phyloP scores from a whole-genome alignment of 2,329 filamentous ascomycete species.

The Talaromyces funiculosus region DNA sequence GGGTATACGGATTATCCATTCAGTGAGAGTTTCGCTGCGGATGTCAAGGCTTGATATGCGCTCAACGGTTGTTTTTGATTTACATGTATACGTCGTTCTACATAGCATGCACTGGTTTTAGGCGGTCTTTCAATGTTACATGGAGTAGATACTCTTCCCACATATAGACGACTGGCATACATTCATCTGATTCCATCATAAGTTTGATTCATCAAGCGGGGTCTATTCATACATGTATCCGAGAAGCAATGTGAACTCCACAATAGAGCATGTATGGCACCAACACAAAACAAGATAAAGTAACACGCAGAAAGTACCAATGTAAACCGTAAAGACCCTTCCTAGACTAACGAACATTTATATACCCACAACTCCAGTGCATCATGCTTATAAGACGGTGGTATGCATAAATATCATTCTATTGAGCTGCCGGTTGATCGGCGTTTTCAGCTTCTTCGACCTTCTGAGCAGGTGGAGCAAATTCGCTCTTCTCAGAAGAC shows the following conservation, averaged over 20 bases:
- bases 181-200: background rate
- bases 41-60: background rate
- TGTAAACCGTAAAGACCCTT: background rate
- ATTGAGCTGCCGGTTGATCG: background rate
- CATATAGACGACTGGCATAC: background rate
- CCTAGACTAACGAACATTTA: background rate
- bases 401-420: background rate
- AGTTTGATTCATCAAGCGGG: background rate
- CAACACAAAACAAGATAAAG: background rate
- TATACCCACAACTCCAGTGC: background rate
- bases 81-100: too few species aligned
- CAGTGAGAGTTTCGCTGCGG: conserved; percentile 21
- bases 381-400: conserved; percentile 6
- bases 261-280: too few species aligned
- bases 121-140: background rate
- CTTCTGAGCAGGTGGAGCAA: background rate
- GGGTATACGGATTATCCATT: conserved; percentile 32
- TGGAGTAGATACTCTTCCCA: background rate
- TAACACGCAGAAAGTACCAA: background rate
- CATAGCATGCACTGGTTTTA: background rate
- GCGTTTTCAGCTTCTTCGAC: background rate
- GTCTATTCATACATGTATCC: background rate
- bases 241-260: background rate
- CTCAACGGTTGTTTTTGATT: background rate
- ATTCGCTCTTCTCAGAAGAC: background rate